A percentile compares a stretch with the other conserved stretches of the same genome.
Conservation (phyloP, 495 filamentous ascomycete species). For the Talaromyces liani region DNA sequence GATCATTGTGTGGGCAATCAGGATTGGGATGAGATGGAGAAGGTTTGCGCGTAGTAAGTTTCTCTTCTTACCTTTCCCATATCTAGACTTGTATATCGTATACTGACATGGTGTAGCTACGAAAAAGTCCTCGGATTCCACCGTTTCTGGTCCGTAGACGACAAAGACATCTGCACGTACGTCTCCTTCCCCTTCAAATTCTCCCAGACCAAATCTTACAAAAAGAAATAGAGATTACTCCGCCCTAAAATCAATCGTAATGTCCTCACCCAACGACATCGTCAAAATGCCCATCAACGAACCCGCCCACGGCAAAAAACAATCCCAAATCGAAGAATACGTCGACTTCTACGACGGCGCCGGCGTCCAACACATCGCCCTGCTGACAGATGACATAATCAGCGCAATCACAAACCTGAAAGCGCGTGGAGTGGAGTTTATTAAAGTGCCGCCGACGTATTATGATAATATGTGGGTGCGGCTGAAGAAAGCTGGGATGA, state of each 20-base stretch:
- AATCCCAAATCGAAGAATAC: conserved; percentile 89
- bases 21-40: conserved; percentile 81
- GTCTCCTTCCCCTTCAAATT: conserved; percentile 15
- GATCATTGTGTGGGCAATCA: conserved; percentile 96
- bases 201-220: no score
- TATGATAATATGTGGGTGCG: conserved; percentile 68
- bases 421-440: conserved; percentile 80
- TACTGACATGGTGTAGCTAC: conserved; percentile 42
- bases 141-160: conserved; percentile 91
- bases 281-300: conserved; percentile 99
- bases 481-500: conserved; percentile 44
- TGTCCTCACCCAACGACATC: conserved; percentile 71
- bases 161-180: conserved; percentile 71
- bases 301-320: conserved; percentile 76
- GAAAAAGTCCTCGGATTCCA: conserved; percentile 85
- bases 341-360: conserved; percentile 79
- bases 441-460: conserved; percentile 73
- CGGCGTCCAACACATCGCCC: conserved; percentile 87
- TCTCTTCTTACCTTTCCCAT: no score
- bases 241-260: conserved; percentile 76
- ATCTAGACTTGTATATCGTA: no score
- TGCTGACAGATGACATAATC: conserved; percentile 74
- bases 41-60: conserved; percentile 67
- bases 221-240: conserved; percentile 79
- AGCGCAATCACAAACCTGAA: conserved; percentile 63